These are phyloP conservation scores for Taphrina populina DNA, from an alignment of 1,139 yeast species.

Conservation along the genomic window DNA sequence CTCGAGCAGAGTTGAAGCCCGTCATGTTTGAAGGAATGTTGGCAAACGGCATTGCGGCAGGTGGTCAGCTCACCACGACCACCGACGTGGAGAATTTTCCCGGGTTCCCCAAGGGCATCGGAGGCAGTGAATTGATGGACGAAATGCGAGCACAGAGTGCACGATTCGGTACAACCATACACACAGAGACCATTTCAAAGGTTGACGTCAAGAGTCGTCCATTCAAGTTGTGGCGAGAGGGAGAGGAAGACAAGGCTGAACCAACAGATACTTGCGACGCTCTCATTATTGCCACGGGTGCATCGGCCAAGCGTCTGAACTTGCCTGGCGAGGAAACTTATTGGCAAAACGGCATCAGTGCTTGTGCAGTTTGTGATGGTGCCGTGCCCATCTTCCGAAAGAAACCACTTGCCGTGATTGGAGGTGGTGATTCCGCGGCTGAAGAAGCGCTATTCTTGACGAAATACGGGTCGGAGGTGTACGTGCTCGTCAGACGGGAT, in stretches of 20 bases:
- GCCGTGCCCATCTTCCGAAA: slow-evolving; percentile 98
- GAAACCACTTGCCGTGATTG: slow-evolving; percentile 93
- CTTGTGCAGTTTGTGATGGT: slow-evolving; percentile 99
- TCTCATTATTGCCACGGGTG: slow-evolving; percentile 92
- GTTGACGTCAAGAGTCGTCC: slow-evolving; percentile 84
- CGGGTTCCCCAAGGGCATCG: slow-evolving; percentile 93
- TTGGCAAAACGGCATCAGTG: slow-evolving; percentile 99
- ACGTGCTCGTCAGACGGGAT: slow-evolving; percentile 88
- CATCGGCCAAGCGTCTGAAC: slow-evolving; percentile 89
- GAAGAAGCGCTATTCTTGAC: slow-evolving; percentile 97
- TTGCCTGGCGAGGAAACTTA: slow-evolving; percentile 95
- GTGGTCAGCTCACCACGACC: slow-evolving; percentile 97
- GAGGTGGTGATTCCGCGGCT: slow-evolving; percentile 99
- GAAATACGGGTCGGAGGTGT: slow-evolving; percentile 94
- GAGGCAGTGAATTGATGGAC: slow-evolving; percentile 86
- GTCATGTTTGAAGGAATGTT: slow-evolving; percentile 91
- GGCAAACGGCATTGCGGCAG: slow-evolving; percentile 98
- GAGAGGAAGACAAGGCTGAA: slow-evolving; percentile 50
- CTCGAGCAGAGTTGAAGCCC: slow-evolving; percentile 95
- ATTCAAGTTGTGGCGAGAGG: slow-evolving; percentile 95
- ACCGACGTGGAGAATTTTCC: slow-evolving; percentile 97
- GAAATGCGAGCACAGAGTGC: slow-evolving; percentile 84
- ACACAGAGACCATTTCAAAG: slow-evolving; percentile 91
- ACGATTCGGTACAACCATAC: slow-evolving; percentile 85
- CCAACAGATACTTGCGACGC: slow-evolving; percentile 93